Base-by-base conservation (phyloP, 2,329 filamentous ascomycete species). In the Verticillium klebahnii region DNA sequence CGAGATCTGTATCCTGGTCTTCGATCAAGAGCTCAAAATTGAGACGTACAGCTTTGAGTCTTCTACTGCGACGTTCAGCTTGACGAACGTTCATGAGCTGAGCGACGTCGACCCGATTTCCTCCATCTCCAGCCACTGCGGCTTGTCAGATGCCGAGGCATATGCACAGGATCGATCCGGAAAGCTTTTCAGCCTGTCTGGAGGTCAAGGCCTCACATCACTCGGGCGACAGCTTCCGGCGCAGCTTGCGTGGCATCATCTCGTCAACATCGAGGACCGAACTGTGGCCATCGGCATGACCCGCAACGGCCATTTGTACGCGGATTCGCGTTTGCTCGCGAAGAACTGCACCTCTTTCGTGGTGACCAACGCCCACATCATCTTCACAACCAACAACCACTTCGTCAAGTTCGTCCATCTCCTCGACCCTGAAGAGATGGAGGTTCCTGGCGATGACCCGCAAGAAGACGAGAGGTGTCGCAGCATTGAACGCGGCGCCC, bases 391-490 rank as follows among this genome's bases (percentile, higher is more conserved):
- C 0, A 93, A 89, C 63, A 93, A 93, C 66, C 93, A 98, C 73
- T 81, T 97, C 3, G 82, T 99, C 65, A 99, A 99, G 74, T 97
- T 97, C 74, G 89, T 97, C 15, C 94, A 99, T 73, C 77, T 98
- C 57, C 82, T 85, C 3, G 77, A 80, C 62, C 79, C 84, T 17
- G 81, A 92, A 67, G 86, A 90, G 91, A 80, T 52, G 66, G 88
- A 95, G 67, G 82, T 97, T 1, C 93, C 95, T 0, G 83, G 81
- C 12, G 94, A 99, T 73, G 92, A 97, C 56, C 93, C 93, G 0
- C 93, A 97, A 73, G 89, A 85, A 34, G 95, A 98, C 68, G 95
- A 99, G 74, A 83, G 95, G 70, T 98, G 94, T 73, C 86, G 95
- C 67, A 96, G 87, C 68, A 90, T 99, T 61, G 95, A 99, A 75